A percentile compares a stretch with the other conserved stretches of the same genome.
phyloP scores from a whole-genome alignment of 257 asterid species.

The Rubia yunnanensis region DNA sequence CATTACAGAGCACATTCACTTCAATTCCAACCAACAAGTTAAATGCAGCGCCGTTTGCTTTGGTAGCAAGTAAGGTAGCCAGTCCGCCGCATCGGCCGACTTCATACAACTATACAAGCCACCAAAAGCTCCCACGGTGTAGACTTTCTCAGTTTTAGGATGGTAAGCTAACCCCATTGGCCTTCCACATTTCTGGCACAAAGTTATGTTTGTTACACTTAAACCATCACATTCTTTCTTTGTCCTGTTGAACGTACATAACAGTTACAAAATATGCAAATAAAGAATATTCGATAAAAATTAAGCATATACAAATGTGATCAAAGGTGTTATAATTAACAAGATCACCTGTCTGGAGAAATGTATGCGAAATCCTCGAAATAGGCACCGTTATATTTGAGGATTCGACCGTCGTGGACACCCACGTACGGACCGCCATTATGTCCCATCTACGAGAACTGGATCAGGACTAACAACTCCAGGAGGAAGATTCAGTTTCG shows the following conservation, averaged over 20 bases:
- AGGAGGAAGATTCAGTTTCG: not conserved
- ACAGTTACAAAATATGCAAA: not conserved
- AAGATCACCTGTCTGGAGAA: not conserved
- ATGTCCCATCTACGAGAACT: not conserved
- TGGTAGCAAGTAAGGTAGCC: not conserved
- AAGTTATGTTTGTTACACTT: not conserved
- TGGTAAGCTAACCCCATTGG: not conserved
- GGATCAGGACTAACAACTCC: not conserved
- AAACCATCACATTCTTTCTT: not conserved
- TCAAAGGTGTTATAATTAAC: not conserved
- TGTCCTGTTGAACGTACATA: no score
- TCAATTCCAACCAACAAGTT: not conserved
- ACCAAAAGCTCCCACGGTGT: not conserved
- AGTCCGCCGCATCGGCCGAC: not conserved
- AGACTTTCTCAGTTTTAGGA: not conserved
- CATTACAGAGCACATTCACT: not conserved
- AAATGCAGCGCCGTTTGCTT: not conserved
- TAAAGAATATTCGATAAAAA: not conserved
- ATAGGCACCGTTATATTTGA: not conserved
- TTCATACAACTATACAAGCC: not conserved
- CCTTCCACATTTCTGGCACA: not conserved
- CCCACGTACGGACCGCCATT: not conserved
- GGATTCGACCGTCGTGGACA: not conserved
- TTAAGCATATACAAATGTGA: not conserved
- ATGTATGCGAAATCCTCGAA: slow-evolving; percentile 1